Conservation (phyloP, 345 rosid species). For the Hibiscus syriacus region DNA sequence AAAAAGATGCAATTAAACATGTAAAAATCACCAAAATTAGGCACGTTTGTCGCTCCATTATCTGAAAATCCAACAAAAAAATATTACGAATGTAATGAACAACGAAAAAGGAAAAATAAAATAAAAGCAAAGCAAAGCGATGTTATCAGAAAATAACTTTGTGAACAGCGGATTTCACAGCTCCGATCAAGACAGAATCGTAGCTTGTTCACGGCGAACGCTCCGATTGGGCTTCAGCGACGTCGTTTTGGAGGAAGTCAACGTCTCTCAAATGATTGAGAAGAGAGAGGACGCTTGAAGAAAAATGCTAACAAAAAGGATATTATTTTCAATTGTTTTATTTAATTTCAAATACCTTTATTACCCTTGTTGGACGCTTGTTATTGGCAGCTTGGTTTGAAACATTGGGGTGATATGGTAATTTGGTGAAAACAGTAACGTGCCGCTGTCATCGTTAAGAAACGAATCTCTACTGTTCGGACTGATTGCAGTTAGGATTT, state of each 20-base stretch:
- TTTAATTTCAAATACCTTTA: neutral
- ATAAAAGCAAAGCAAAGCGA: neutral
- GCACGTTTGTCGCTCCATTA: constrained; percentile 36
- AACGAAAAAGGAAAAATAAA: neutral
- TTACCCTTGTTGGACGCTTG: constrained; percentile 12
- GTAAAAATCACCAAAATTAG: constrained; percentile 25
- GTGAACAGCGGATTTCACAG: neutral
- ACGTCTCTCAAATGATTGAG: neutral
- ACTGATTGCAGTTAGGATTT: too few relatives aligned
- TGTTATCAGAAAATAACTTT: neutral
- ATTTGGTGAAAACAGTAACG: too few relatives aligned
- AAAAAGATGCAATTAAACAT: constrained; percentile 25
- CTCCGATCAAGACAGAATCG: neutral
- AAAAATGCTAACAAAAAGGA: neutral
- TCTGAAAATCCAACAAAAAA: constrained; percentile 19
- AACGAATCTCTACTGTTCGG: too few relatives aligned
- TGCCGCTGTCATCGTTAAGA: too few relatives aligned
- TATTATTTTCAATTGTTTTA: neutral
- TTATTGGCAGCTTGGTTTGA: too few relatives aligned
- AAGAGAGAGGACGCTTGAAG: neutral
- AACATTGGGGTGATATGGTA: too few relatives aligned
- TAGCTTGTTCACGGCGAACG: neutral
- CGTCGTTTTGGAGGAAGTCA: neutral
- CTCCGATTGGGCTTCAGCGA: neutral
- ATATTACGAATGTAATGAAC: neutral